These are phyloP conservation scores for Termitomyces sp. DNA, from an alignment of 768 basidiomycete species.

Conservation along the genomic window DNA sequence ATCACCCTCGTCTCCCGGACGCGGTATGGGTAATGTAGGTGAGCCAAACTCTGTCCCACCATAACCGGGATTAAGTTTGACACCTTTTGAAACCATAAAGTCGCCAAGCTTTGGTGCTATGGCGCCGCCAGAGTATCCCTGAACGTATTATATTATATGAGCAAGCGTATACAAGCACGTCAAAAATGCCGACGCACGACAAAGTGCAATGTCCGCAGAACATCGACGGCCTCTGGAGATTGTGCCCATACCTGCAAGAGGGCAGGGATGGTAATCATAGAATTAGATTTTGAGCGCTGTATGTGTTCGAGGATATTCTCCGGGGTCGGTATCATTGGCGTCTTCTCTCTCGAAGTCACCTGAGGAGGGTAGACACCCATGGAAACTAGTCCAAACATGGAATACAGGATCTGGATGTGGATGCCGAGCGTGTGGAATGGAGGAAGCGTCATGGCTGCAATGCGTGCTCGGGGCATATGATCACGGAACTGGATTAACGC, in stretches of 20 bases:
- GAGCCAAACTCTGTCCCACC: constrained; percentile 28
- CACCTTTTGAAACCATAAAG: constrained; percentile 20
- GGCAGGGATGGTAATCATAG: constrained; percentile 22
- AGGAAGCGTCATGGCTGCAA: constrained; percentile 24
- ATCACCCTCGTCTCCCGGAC: constrained; percentile 16
- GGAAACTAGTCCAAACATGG: constrained; percentile 15
- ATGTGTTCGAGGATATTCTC: constrained; percentile 28
- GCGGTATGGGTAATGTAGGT: constrained; percentile 6
- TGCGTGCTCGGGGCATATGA: constrained; percentile 1
- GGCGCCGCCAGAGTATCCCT: constrained; percentile 26
- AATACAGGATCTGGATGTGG: constrained; percentile 17
- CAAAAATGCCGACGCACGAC: constrained; percentile 21
- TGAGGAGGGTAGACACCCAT: constrained; percentile 23
- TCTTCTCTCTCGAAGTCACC: constrained; percentile 7
- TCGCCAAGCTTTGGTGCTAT: constrained; percentile 27
- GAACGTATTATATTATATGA: background rate
- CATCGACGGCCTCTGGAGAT: constrained; percentile 17
- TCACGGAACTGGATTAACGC: constrained; percentile 7
- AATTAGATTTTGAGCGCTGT: constrained; percentile 14
- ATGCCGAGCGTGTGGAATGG: constrained; percentile 27
- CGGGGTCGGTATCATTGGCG: constrained; percentile 28
- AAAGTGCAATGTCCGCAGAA: constrained; percentile 18
- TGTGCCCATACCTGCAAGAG: constrained; percentile 24
- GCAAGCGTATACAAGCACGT: background rate
- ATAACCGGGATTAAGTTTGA: constrained; percentile 17